Base-by-base conservation (phyloP, 768 basidiomycete species). In the Panaeolus papilionaceus region DNA sequence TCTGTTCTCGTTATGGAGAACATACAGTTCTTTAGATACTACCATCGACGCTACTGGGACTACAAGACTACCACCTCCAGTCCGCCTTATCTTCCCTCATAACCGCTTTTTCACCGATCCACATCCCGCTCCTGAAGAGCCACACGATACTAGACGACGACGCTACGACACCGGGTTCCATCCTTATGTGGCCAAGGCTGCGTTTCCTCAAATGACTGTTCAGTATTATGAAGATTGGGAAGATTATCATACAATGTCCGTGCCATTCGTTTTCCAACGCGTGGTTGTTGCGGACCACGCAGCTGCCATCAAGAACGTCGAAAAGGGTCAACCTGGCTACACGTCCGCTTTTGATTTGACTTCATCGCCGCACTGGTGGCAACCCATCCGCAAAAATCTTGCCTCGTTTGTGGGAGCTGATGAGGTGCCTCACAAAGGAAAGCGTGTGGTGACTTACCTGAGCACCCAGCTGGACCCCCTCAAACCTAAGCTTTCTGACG, bases 181-280 rank as follows among this genome's bases (percentile, higher is more conserved):
- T 77, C 91, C 91, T 0, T 86, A 86, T 71, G 79, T 90, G n/a
- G 78, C 84, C 62, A 92, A 93, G 73, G 85, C 88, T 0, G 89
- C 90, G n/a, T 92, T 93, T 73, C 92, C 93, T 0, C 85, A 83
- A 16, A 83, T 92, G 69, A 86, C 83, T 1, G 77, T 90, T 63
- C 85, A 92, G 80, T 94, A 89, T 75, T 67, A 80, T 18, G 86
- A 89, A 67, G 94, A 96, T 72, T 95, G 93, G 87, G 82, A 85
- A 61, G 95, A 96, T 77, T 89, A 90, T 71, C 83, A 85, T 42
- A 82, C 85, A 66, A 86, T 93, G 72, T 81, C 83, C 20, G 83
- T 88, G 18, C 92, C 95, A 0, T 94, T 89, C 75, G 72, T 95
- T 18, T 79, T 94, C 64, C 90, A 92, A 70, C 89, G 93, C 11